These are phyloP conservation scores for Metschnikowia santaceciliae DNA, from an alignment of 805 yeast species.

Conservation along the genomic window DNA sequence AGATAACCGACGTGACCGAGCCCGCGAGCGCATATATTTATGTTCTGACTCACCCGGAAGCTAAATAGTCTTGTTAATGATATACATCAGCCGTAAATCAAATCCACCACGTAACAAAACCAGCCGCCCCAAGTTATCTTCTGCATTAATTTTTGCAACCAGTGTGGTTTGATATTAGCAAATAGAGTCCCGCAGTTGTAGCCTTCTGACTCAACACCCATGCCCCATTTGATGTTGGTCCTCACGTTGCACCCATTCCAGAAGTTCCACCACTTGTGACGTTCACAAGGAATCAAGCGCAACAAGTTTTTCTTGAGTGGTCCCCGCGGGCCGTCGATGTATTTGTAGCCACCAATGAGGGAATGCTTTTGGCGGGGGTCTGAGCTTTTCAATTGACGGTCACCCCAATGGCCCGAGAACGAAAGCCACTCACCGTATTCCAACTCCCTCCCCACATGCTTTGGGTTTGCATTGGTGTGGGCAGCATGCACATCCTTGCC, in stretches of 20 bases:
- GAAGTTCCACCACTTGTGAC: conserved; percentile 90
- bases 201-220: conserved; percentile 85
- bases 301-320: conserved; percentile 76
- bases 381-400: conserved; percentile 54
- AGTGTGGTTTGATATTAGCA: conserved; percentile 48
- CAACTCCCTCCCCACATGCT: conserved; percentile 50
- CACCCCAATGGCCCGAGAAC: conserved; percentile 89
- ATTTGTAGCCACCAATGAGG: conserved; percentile 79
- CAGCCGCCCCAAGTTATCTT: conserved; percentile 61
- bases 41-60: background rate
- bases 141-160: conserved; percentile 47
- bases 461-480: conserved; percentile 35
- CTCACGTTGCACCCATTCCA: conserved; percentile 80
- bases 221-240: conserved; percentile 69
- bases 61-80: background rate
- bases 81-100: conserved; percentile 36
- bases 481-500: conserved; percentile 49
- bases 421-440: conserved; percentile 72
- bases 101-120: conserved; percentile 51
- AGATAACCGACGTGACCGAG: background rate
- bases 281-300: conserved; percentile 72
- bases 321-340: conserved; percentile 91
- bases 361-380: conserved; percentile 86
- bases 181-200: conserved; percentile 72
- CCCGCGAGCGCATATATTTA: background rate